Evolutionary conservation across 2,329 filamentous ascomycete species (phyloP), one percentile per base, ranked within the genome.

Genomic region (Esteya vermicola): DNA sequence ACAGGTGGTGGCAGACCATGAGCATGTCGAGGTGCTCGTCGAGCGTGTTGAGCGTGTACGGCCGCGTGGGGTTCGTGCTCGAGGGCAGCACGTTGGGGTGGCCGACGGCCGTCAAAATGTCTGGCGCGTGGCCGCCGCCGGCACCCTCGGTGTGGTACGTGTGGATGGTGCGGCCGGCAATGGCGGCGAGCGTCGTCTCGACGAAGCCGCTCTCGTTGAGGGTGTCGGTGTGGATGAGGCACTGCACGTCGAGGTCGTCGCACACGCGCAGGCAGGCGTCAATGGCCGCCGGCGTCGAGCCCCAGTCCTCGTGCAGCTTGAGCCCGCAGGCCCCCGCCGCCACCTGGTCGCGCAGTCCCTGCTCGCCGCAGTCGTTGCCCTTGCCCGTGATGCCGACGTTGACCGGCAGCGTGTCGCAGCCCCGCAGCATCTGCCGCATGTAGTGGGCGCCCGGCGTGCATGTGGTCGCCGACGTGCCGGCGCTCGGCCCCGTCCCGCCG

Each of bases 1-100:
- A 86, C 9, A 96, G 67, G 54, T 96, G 89, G 59, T 96, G 89
- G 65, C 89, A 96, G 28, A 94, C 85, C 89, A 95, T 95, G 35
- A 95, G 66, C 89, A 96, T 96, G 63, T 96, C 89, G 13, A 95
- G 73, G 61, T 96, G 89, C 60, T 96, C 89, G 54, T 95, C 89
- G 0, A 96, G 72, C 0, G 89, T 96, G 64, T 96, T 95, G 48
- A 71, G 68, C 2, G 89, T 96, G 59, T 78, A 95, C 1, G 89
- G 89, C 3, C 88, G 70, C 2, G 89, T 96, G 0, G 89, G 89
- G 57, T 94, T 96, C 0, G 89, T 96, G 35, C 81, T 89, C 6
- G 80, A 85, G 0, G 89, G 89, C 1, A 96, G 72, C 3, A 96
- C 86, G 54, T 96, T 91, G 36, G 74, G 61, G 52, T 88, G 80